A percentile compares a stretch with the other conserved stretches of the same genome.
These are phyloP conservation scores for Cladosporium velox DNA, from an alignment of 2,329 filamentous ascomycete genomes.

Conservation along the genomic window DNA sequence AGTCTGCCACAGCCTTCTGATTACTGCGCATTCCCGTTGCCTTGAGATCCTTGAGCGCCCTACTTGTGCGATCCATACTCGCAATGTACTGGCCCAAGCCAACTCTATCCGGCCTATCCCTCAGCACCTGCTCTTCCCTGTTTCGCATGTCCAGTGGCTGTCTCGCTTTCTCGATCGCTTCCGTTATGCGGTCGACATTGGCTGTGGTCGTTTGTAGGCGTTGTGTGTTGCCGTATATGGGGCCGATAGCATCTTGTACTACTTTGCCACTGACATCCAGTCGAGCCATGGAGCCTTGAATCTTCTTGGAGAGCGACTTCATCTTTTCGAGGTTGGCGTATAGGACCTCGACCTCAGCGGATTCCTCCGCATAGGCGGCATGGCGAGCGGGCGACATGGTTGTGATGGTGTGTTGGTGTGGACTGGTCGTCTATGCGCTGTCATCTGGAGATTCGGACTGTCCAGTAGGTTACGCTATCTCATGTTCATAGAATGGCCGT, in stretches of 20 bases:
- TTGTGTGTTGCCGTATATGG: constrained; percentile 89
- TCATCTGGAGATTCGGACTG: neutral
- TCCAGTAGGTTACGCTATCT: neutral
- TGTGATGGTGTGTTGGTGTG: neutral
- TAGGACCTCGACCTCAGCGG: constrained; percentile 67
- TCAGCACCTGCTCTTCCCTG: constrained; percentile 87
- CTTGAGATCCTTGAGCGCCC: constrained; percentile 80
- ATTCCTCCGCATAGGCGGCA: constrained; percentile 64
- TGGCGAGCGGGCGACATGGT: constrained; percentile 46
- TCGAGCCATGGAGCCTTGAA: constrained; percentile 80
- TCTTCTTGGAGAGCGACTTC: constrained; percentile 89
- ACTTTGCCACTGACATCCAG: constrained; percentile 87
- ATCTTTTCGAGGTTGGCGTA: constrained; percentile 83
- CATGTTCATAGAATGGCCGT: too few species aligned
- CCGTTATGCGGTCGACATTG: constrained; percentile 84
- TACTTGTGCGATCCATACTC: constrained; percentile 84
- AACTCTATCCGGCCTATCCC: constrained; percentile 71
- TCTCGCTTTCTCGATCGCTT: constrained; percentile 83
- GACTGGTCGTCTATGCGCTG: neutral
- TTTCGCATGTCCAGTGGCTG: constrained; percentile 92
- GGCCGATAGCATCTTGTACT: constrained; percentile 87
- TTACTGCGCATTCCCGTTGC: constrained; percentile 90
- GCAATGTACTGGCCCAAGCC: constrained; percentile 83
- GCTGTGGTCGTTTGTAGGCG: constrained; percentile 82
- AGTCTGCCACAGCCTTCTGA: constrained; percentile 80